A percentile compares a stretch with the other conserved stretches of the same genome.
Conservation (phyloP, 2,329 filamentous ascomycete genomes). For the Aspergillus spinulosporus region DNA sequence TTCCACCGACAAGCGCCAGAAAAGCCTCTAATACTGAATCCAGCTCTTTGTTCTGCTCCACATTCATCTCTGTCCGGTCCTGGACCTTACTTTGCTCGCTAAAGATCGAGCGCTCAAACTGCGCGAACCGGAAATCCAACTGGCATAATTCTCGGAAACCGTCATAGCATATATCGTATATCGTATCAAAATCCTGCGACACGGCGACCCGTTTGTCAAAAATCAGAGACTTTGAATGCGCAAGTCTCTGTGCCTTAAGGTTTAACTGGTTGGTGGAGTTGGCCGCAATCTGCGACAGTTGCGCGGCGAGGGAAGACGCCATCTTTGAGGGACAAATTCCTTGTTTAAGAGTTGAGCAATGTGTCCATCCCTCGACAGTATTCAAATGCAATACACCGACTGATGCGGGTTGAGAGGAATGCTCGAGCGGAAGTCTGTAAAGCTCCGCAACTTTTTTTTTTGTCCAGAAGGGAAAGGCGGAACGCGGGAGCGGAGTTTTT, state of each 20-base stretch:
- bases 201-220: constrained; percentile 84
- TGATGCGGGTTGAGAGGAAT: constrained; percentile 15
- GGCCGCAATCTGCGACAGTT: constrained; percentile 88
- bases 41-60: constrained; percentile 76
- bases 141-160: constrained; percentile 90
- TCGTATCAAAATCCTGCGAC: constrained; percentile 83
- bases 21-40: constrained; percentile 78
- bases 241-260: constrained; percentile 85
- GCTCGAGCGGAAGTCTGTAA: constrained; percentile 18
- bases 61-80: constrained; percentile 82
- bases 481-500: constrained; percentile 28
- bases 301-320: constrained; percentile 84
- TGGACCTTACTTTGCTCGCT: constrained; percentile 89
- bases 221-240: constrained; percentile 91
- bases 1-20: constrained; percentile 73
- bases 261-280: constrained; percentile 89
- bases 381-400: constrained; percentile 2
- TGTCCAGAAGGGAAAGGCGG: constrained; percentile 22
- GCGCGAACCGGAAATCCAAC: constrained; percentile 74
- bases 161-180: constrained; percentile 83
- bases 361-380: constrained; percentile 24
- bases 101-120: constrained; percentile 78
- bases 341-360: constrained; percentile 17
- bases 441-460: constrained; percentile 38
- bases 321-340: constrained; percentile 50